Evolutionary conservation across 2,329 filamentous ascomycete species (phyloP).

Genomic region (Aspergillus carbonarius): DNA sequence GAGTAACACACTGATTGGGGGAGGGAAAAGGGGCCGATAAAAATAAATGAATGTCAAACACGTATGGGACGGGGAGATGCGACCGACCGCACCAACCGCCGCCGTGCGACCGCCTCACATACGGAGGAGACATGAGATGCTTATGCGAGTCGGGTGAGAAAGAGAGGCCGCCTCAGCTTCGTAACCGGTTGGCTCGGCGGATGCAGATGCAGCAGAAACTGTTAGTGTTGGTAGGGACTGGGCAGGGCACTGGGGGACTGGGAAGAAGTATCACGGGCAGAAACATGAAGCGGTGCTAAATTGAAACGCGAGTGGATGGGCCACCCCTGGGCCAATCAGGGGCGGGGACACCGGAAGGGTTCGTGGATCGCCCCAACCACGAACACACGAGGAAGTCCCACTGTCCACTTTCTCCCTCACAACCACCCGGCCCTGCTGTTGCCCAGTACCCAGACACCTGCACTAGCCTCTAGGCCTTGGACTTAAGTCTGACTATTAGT

Average conservation of each 20-base stretch:
- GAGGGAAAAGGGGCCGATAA: slow-evolving; percentile 11
- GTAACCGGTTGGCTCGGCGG: too few relatives aligned
- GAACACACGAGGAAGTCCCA: background rate
- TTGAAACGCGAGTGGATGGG: background rate
- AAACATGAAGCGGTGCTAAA: background rate
- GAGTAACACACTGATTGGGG: slow-evolving; percentile 4
- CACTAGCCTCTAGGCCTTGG: background rate
- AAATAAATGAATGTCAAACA: slow-evolving; percentile 1
- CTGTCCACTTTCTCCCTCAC: background rate
- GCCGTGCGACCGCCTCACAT: too few relatives aligned
- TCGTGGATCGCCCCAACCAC: slow-evolving; percentile 1
- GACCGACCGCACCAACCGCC: too few relatives aligned
- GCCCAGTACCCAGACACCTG: background rate
- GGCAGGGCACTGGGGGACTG: too few relatives aligned
- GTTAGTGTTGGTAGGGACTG: background rate
- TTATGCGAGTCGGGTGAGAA: too few relatives aligned
- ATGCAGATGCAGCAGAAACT: background rate
- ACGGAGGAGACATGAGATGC: too few relatives aligned
- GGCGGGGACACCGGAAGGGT: background rate
- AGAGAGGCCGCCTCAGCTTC: too few relatives aligned
- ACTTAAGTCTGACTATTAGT: slow-evolving; percentile 3
- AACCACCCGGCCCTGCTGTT: background rate
- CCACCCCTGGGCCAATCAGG: background rate
- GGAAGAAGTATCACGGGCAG: background rate
- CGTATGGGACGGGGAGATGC: background rate